Base-by-base conservation (phyloP, 2,329 filamentous ascomycete species). In the Mycocentrospora acerina region DNA sequence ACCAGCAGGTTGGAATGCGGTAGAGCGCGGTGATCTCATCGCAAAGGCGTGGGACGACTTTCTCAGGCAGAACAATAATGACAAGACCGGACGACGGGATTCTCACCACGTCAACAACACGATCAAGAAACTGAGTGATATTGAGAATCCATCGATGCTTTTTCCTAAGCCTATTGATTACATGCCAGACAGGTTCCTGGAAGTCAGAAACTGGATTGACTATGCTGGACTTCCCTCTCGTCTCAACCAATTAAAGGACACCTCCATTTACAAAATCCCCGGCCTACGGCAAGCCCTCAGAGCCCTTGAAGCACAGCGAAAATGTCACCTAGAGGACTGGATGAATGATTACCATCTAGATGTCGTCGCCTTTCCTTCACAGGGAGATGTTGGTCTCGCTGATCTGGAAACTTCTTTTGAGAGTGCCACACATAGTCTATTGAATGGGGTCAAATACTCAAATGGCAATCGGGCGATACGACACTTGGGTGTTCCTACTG, bases 31-130 rank as follows among this genome's bases (percentile, higher is more conserved):
- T 14, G 59, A 70, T n/a, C 60, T 78, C 1, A 71, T 78, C 2
- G 73, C 76, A 2, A 71, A 73, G 45, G 69, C 71, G 0, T 79
- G 77, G 76, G 70, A 79, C 38, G 70, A 74, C 29, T 80, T 79
- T 35, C 61, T 79, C 2, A 44, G 49, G 2, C 42, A 57, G 2
- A 76, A 76, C 42, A 57, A 55, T 7, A 72, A 76, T 14, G 30
- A 60, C 0, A 66, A 62, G n/a, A n/a, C n/a, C n/a, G n/a, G n/a
- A n/a, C n/a, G n/a, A n/a, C n/a, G n/a, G n/a, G n/a, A n/a, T n/a
- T n/a, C n/a, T n/a, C n/a, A n/a, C n/a, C n/a, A n/a, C n/a, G n/a
- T n/a, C n/a, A n/a, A n/a, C n/a, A n/a, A n/a, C n/a, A n/a, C n/a
- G n/a, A 59, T 70, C 24, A 52, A 67, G 1, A 60, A 58, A 24